Percentiles rank a stretch among this genome's conserved stretches.
phyloP scores from a whole-genome alignment of 2,329 filamentous ascomycete genomes.

The Apiospora malaysiana region DNA sequence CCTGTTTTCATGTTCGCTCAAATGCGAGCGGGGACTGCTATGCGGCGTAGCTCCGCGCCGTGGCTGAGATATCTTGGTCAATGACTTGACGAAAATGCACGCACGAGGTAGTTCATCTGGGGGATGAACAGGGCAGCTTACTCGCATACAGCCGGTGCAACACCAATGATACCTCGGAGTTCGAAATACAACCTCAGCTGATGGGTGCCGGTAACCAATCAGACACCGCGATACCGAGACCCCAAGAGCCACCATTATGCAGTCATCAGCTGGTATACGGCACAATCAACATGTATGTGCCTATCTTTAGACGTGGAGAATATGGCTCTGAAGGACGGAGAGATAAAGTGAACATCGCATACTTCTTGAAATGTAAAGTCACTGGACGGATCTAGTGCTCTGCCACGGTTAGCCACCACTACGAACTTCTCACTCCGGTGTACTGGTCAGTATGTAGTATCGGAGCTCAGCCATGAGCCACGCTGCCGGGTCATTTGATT shows the following conservation, averaged over 20 bases:
- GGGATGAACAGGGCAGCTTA: background rate
- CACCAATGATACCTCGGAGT: background rate
- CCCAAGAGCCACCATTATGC: background rate
- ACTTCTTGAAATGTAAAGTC: background rate
- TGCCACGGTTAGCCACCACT: background rate
- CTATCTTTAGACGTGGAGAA: background rate
- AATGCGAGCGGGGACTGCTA: background rate
- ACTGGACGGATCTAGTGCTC: too few species aligned
- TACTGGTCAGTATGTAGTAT: conserved; percentile 2
- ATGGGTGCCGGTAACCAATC: background rate
- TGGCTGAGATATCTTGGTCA: background rate
- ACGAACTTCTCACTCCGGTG: background rate
- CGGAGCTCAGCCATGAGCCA: background rate
- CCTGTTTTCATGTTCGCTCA: background rate
- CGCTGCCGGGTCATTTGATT: conserved; percentile 7
- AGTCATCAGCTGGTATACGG: background rate
- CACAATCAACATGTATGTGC: background rate
- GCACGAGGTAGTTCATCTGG: background rate
- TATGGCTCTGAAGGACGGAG: background rate
- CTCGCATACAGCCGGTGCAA: background rate
- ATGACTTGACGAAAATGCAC: background rate
- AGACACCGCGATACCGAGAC: background rate
- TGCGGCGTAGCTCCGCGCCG: background rate
- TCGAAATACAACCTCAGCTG: background rate
- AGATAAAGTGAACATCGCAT: background rate